phyloP scores from a whole-genome alignment of 225 moss, liverwort and hornwort genomes.

The Neckera pumila region DNA sequence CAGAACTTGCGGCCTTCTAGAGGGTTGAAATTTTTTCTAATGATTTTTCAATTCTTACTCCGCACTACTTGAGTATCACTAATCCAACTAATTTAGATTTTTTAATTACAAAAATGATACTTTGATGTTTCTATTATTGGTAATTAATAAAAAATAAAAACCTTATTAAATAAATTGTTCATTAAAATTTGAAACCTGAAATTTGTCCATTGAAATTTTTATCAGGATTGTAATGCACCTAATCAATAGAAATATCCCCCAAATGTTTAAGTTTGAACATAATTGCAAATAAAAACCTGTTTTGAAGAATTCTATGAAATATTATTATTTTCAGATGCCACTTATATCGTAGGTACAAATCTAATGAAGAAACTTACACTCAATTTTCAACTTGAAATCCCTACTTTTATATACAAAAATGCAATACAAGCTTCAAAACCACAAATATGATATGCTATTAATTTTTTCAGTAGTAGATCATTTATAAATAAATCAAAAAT shows the following conservation, averaged over 20 bases:
- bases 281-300: no score
- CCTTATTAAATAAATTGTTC: background rate
- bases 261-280: background rate
- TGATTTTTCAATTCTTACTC: no score
- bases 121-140: rapidly evolving
- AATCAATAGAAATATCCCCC: background rate
- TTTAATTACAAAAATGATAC: background rate
- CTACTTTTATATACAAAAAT: background rate
- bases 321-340: background rate
- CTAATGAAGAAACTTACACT: background rate
- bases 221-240: no score
- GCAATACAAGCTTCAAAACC: background rate
- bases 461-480: no score
- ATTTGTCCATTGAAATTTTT: no score
- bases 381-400: background rate
- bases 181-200: background rate
- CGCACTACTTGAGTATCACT: background rate
- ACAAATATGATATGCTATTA: background rate
- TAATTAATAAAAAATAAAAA: background rate
- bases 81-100: no score
- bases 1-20: no score
- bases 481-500: background rate
- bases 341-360: background rate
- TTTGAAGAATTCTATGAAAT: background rate
- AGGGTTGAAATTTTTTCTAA: no score